A percentile compares a stretch with the other conserved stretches of the same genome.
Evolutionary conservation across 2,329 filamentous ascomycete genomes (phyloP).

Genomic region (Penicillium paneum): DNA sequence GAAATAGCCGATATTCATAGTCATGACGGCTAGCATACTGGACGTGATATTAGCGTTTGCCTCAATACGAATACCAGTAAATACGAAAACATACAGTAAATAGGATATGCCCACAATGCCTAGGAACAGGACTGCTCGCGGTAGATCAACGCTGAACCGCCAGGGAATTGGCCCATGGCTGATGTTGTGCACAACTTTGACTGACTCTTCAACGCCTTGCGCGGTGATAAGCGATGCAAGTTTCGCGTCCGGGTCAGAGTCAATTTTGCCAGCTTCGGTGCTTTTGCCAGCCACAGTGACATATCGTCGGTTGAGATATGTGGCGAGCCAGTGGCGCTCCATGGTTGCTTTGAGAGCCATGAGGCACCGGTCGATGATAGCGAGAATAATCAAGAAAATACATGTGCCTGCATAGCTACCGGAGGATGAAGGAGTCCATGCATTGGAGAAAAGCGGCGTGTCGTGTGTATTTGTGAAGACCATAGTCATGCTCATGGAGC

Average conservation of each 20-base stretch:
- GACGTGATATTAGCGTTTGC: constrained; percentile 4
- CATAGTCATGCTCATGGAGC: constrained; percentile 34
- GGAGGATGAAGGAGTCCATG: constrained; percentile 69
- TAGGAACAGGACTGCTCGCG: constrained; percentile 68
- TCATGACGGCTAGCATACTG: constrained; percentile 93
- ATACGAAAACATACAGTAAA: constrained; percentile 65
- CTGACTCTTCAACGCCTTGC: constrained; percentile 77
- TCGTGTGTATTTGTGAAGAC: constrained; percentile 55
- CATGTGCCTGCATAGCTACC: constrained; percentile 84
- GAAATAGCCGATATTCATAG: constrained; percentile 82
- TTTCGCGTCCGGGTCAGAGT: constrained; percentile 61
- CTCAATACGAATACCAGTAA: background rate
- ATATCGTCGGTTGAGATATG: constrained; percentile 71
- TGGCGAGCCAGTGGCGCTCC: constrained; percentile 65
- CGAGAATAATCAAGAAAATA: constrained; percentile 81
- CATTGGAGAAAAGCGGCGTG: constrained; percentile 63
- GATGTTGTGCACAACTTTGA: constrained; percentile 66
- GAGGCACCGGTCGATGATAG: constrained; percentile 65
- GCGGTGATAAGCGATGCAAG: constrained; percentile 64
- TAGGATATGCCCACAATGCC: constrained; percentile 75
- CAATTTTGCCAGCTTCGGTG: constrained; percentile 57
- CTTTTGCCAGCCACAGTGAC: constrained; percentile 67
- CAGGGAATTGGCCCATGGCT: constrained; percentile 61
- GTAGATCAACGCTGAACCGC: constrained; percentile 74
- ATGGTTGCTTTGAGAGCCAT: constrained; percentile 64